phyloP scores from a whole-genome alignment of 768 basidiomycete genomes.

The Lactifluus volemus region DNA sequence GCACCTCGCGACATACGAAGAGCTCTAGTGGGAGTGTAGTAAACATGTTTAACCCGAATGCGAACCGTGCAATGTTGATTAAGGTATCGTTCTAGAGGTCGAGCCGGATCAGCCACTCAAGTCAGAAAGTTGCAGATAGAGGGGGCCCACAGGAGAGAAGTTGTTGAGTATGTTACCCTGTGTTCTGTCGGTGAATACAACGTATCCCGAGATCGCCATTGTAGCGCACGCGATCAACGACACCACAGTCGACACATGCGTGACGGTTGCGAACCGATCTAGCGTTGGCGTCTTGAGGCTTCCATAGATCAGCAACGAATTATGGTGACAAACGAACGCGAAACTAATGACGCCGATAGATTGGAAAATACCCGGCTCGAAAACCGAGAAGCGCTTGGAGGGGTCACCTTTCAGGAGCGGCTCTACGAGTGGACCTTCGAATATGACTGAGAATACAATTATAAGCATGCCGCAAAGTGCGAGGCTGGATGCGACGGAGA shows the following conservation, averaged over 20 bases:
- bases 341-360: constrained; percentile 97
- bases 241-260: constrained; percentile 81
- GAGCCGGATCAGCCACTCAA: not conserved
- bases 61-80: constrained; percentile 92
- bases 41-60: constrained; percentile 96
- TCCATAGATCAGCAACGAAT: constrained; percentile 93
- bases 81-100: constrained; percentile 62
- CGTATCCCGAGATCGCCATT: constrained; percentile 78
- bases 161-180: constrained; percentile 97
- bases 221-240: constrained; percentile 80
- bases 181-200: constrained; percentile 85
- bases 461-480: constrained; percentile 91
- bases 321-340: constrained; percentile 97
- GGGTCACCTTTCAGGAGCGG: constrained; percentile 72
- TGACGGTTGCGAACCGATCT: constrained; percentile 87
- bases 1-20: constrained; percentile 93
- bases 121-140: not conserved
- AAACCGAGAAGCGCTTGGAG: constrained; percentile 60
- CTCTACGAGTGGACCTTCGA: constrained; percentile 72
- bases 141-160: constrained; percentile 58
- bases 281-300: constrained; percentile 87
- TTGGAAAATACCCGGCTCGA: constrained; percentile 79
- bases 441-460: constrained; percentile 78
- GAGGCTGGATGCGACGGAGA: constrained; percentile 84
- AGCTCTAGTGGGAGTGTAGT: constrained; percentile 93